Evolutionary conservation across 2,329 filamentous ascomycete species (phyloP), one percentile per base, ranked within the genome.

Genomic region (Hypoxylon sp.): DNA sequence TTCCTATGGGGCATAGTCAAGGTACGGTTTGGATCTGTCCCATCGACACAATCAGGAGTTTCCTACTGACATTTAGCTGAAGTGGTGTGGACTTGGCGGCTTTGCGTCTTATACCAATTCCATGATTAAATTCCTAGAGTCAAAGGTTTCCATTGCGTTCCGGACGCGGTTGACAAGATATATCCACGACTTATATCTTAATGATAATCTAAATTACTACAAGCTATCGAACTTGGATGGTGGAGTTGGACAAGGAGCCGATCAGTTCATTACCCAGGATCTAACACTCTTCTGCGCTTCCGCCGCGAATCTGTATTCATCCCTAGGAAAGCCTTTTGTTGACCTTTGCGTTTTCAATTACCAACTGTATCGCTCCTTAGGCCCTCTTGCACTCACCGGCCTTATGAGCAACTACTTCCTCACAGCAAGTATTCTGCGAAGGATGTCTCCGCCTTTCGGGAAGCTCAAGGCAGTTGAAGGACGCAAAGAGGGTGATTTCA

Each of bases 331-430:
- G 80, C 96, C 96, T 0, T 90, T 98, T 72, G 93, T 99, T n/a
- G 96, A 99, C 78, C 86, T 99, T 1, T 93, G 94, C 73, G 96
- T 98, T 51, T 99, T 99, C 85, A 99, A 97, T 81, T 99, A 97
- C 79, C 96, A 99, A 80, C 88, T 99, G 0, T 97, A 97, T 80
- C 91, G 91, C 37, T 97, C 94, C 0, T 86, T 99, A 0, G 96
- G 96, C 0, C 94, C 95, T 0, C 81, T 98, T 17, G 96, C 96
- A 0, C 83, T 98, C 63, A 92, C 91, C 3, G 95, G 94, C 0
- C 87, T 99, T 31, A 82, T 97, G 73, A 92, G 93, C 78, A 98
- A 97, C 78, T 99, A 99, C 80, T 94, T 98, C 81, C 84, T 96
- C 55, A 99, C 96, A 0, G 96, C 96, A 2, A 97, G 93, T 70